phyloP scores from a whole-genome alignment of 2,329 filamentous ascomycete species.

The Escovopsis sp. region DNA sequence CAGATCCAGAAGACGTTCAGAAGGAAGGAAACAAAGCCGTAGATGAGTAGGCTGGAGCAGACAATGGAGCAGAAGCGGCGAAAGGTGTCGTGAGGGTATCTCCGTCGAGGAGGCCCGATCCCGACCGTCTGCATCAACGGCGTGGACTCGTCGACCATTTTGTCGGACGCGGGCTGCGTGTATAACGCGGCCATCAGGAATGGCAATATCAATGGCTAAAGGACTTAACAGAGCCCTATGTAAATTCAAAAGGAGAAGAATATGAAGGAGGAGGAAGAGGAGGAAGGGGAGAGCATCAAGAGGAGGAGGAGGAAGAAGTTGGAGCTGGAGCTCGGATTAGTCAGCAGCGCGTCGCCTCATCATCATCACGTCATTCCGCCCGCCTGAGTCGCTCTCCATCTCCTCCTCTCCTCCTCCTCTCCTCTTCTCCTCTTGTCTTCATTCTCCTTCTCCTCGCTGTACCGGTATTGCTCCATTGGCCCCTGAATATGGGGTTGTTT shows the following conservation, averaged over 20 bases:
- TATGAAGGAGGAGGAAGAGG: neutral
- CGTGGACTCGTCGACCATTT: conserved; percentile 39
- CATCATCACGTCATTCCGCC: no score
- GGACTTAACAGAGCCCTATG: neutral
- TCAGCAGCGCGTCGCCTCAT: no score
- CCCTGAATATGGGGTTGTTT: no score
- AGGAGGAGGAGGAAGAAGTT: neutral
- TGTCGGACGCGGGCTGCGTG: conserved; percentile 8
- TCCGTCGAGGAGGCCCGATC: conserved; percentile 34
- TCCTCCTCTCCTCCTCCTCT: no score
- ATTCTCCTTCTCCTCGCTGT: no score
- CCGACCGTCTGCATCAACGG: conserved; percentile 52
- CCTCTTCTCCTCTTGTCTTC: no score
- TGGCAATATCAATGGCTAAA: neutral
- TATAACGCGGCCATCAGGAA: neutral
- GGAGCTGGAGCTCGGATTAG: neutral
- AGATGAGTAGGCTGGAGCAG: conserved; percentile 37
- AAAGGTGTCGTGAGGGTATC: conserved; percentile 44
- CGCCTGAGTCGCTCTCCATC: no score
- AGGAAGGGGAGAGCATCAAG: neutral
- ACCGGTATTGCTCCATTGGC: no score
- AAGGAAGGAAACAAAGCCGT: conserved; percentile 34
- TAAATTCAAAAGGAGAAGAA: neutral
- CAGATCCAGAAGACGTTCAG: conserved; percentile 30
- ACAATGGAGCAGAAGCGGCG: conserved; percentile 54